phyloP scores from a whole-genome alignment of 352 stramenopile genomes.

The Globisporangium abappressorium region DNA sequence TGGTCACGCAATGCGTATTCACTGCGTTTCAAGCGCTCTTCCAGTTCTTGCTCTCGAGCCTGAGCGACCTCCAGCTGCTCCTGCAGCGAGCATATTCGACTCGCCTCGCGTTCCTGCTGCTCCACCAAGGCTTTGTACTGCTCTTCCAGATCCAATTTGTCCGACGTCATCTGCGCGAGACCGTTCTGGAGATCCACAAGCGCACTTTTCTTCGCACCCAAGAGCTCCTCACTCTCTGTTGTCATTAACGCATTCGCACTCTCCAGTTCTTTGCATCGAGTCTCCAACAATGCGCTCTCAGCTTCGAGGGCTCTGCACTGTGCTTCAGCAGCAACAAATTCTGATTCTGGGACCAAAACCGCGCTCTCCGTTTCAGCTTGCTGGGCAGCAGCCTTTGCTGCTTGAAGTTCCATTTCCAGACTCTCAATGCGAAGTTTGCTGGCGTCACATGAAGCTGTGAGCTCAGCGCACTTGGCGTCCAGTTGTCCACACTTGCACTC shows the following conservation, averaged over 20 bases:
- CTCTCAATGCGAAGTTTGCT: not conserved
- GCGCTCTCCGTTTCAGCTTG: not conserved
- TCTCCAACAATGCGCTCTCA: not conserved
- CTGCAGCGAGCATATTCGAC: not conserved
- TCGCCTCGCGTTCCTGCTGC: not conserved
- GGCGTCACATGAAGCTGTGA: not conserved
- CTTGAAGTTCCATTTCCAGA: not conserved
- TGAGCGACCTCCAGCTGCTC: not conserved
- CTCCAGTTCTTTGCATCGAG: conserved; percentile 1
- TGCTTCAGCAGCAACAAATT: not conserved
- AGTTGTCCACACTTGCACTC: conserved; percentile 16
- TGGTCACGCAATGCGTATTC: not conserved
- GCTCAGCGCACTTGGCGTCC: not conserved
- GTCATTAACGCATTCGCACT: not conserved
- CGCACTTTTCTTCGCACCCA: not conserved
- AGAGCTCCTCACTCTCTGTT: not conserved
- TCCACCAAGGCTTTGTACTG: not conserved
- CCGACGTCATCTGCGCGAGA: not conserved
- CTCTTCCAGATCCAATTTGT: not conserved
- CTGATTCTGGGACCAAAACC: not conserved
- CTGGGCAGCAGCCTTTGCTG: not conserved
- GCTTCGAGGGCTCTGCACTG: not conserved
- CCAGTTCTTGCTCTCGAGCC: not conserved
- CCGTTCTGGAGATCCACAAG: not conserved
- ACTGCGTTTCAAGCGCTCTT: not conserved